phyloP scores from a whole-genome alignment of 2,329 filamentous ascomycete genomes.

The Fragosphaeria purpurea region DNA sequence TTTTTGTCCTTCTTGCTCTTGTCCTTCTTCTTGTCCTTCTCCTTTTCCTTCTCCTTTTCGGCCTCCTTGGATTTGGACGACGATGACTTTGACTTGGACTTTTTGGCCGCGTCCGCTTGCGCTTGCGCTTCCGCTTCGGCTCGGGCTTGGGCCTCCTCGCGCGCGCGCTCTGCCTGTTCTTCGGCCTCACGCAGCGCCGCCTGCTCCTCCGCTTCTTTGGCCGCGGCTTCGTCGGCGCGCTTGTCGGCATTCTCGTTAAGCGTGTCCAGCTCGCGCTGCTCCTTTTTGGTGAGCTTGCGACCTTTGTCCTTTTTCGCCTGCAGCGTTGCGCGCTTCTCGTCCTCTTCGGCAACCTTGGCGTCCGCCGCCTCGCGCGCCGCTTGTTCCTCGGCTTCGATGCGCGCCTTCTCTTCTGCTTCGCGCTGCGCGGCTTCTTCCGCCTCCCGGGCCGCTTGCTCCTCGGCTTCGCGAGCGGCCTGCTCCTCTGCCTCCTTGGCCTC shows the following conservation, averaged over 20 bases:
- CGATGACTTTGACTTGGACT: constrained; percentile 33
- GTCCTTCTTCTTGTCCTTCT: constrained; percentile 11
- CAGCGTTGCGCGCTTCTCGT: constrained; percentile 23
- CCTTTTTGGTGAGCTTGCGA: constrained; percentile 19
- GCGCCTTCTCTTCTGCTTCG: constrained; percentile 28
- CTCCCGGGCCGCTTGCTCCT: constrained; percentile 25
- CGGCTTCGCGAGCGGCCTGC: constrained; percentile 24
- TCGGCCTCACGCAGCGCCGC: constrained; percentile 20
- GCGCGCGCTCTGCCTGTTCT: constrained; percentile 24
- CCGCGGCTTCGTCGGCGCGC: constrained; percentile 19
- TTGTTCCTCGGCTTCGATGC: constrained; percentile 15
- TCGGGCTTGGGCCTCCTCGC: constrained; percentile 23
- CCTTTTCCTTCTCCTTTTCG: constrained; percentile 18
- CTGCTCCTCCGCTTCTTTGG: constrained; percentile 22
- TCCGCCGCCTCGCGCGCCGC: constrained; percentile 23
- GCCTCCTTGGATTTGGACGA: constrained; percentile 20
- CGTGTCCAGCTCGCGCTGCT: constrained; percentile 24
- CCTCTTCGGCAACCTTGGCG: constrained; percentile 28
- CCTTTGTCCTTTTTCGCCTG: constrained; percentile 19
- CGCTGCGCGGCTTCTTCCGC: constrained; percentile 28
- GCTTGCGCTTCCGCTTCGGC: constrained; percentile 19
- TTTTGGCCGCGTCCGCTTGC: constrained; percentile 18
- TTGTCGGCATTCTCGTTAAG: constrained; percentile 22
- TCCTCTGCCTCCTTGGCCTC: constrained; percentile 26
- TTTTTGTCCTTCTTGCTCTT: constrained; percentile 15